Conservation (phyloP, 78 protist genomes). For the Isochrysis galbana region DNA sequence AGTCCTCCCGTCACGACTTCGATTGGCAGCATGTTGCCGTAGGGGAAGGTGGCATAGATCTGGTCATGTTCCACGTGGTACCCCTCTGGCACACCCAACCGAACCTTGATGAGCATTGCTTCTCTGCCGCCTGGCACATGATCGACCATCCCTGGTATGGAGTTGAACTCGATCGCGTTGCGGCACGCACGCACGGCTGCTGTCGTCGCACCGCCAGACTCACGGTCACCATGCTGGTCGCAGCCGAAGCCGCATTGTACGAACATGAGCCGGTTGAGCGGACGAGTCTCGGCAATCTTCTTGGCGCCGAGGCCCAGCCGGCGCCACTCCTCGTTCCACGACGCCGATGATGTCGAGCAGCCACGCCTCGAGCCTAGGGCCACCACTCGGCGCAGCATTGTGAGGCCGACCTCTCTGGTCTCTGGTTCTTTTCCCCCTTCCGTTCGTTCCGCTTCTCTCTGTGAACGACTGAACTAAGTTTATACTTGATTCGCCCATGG, state of each 20-base stretch:
- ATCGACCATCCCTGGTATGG: background rate
- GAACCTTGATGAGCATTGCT: background rate
- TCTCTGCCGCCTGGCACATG: background rate
- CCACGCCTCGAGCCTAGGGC: no score
- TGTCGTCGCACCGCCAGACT: background rate
- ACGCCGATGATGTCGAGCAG: no score
- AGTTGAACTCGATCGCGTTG: conserved; percentile 30
- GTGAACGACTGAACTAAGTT: no score
- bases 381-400: no score
- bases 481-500: no score
- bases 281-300: background rate
- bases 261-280: background rate
- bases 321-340: background rate
- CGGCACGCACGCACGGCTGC: conserved; percentile 5
- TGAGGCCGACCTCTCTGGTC: no score
- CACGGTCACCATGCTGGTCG: conserved; percentile 11
- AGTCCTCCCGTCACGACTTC: background rate
- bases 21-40: background rate
- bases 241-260: background rate
- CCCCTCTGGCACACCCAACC: background rate
- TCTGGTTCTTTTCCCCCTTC: no score
- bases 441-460: no score
- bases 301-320: background rate
- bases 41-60: background rate
- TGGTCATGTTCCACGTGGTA: background rate